Conservation (phyloP, 1,284 basidiomycete genomes). For the Heterobasidion annosum region DNA sequence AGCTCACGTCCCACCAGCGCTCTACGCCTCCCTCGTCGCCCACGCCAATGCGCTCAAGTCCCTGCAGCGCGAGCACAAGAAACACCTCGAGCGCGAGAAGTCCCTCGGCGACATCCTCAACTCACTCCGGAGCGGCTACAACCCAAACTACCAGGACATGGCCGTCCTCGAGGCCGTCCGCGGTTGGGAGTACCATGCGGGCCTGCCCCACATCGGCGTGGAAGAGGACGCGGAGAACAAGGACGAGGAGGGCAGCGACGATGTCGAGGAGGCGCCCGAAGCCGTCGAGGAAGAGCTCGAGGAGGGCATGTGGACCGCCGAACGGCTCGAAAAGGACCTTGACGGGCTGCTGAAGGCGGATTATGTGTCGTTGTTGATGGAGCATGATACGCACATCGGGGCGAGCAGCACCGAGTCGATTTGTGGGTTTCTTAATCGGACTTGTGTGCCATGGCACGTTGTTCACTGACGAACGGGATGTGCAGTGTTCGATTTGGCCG, state of each 20-base stretch:
- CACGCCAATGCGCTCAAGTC: conserved; percentile 74
- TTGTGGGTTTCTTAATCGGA: conserved; percentile 31
- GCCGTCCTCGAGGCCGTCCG: conserved; percentile 94
- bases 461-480: conserved; percentile 5
- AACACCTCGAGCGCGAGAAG: conserved; percentile 67
- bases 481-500: conserved; percentile 73
- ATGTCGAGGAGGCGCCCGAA: conserved; percentile 15
- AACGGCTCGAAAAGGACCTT: conserved; percentile 51
- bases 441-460: not conserved
- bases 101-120: conserved; percentile 81
- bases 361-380: conserved; percentile 64
- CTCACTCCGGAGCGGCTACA: conserved; percentile 79
- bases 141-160: conserved; percentile 99
- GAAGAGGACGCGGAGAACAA: conserved; percentile 26
- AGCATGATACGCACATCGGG: conserved; percentile 61
- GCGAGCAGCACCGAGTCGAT: conserved; percentile 29
- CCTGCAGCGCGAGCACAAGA: conserved; percentile 63
- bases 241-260: conserved; percentile 23
- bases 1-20: conserved; percentile 36
- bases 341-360: conserved; percentile 63
- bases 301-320: conserved; percentile 45
- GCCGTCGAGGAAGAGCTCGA: conserved; percentile 29
- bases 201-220: conserved; percentile 61
- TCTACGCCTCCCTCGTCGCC: conserved; percentile 69
- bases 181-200: conserved; percentile 82